Evolutionary conservation across 495 filamentous ascomycete genomes (phyloP), one percentile per base, ranked within the genome.

Genomic region (Bacidia gigantensis): DNA sequence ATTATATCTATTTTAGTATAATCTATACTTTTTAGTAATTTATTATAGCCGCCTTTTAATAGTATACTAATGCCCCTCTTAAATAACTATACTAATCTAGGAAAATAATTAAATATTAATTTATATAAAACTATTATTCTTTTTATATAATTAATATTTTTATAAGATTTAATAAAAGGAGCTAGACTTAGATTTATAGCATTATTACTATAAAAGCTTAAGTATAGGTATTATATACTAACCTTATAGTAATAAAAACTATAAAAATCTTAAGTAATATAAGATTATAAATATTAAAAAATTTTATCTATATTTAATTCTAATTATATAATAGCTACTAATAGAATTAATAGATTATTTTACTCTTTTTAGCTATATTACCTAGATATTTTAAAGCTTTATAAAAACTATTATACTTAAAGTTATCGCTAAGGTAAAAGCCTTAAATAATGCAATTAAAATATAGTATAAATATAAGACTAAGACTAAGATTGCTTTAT

Each of bases 1-100:
- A 44, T 5, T 25, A 18, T 24, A 44, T 9, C 11, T 38, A 54
- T 54, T 38, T 50, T 50, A 56, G 35, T 55, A 21, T 22, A 56
- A 54, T 26, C 7, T 7, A 3, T 46, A 5, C 2, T 46, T 46
- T 14, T 7, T 46, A 46, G 11, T 46, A 7, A 2, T 18, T 2
- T 46, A 2, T 46, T 2, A 7, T 2, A 3, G 18, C 3, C 23
- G 2, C 23, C 2, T 56, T 32, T 22, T 47, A 47, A 49, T 3
- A 49, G 47, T 3, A 1, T 49, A 5, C 14, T 35, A 32, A 32
- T 20, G 2, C 5, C 7, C 32, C 7, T 26, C 18, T 9, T 25
- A 14, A 9, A 24, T 49, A 22, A 49, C 11, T 26, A 49, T 2
- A 20, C 11, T 49, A 49, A 7, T 25, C 2, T 7, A 44, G 21